Conservation (phyloP, 2,329 filamentous ascomycete genomes). For the Aspergillus luchuensis region DNA sequence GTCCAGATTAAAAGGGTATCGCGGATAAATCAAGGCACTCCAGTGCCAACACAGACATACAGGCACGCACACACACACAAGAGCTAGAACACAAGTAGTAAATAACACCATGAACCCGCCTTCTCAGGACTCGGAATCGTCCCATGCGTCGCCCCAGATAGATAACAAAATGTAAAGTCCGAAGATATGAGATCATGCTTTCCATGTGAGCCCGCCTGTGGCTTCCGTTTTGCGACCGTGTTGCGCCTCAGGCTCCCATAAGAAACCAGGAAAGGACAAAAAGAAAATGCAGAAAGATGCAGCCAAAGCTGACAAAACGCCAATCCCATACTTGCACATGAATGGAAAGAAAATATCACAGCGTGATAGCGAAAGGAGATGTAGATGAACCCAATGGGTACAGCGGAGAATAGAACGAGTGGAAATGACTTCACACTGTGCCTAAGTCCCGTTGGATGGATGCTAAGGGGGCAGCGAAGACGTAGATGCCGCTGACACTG, state of each 20-base stretch:
- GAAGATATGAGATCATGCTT: conserved; percentile 13
- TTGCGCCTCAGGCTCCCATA: conserved; percentile 16
- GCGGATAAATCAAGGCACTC: conserved; percentile 27
- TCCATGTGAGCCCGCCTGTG: conserved; percentile 15
- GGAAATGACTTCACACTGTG: background rate
- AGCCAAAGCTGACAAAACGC: conserved; percentile 20
- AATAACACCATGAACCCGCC: conserved; percentile 4
- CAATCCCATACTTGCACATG: conserved; percentile 25
- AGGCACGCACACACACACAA: background rate
- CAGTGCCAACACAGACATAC: conserved; percentile 19
- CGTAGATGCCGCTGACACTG: conserved; percentile 39
- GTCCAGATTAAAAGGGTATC: conserved; percentile 28
- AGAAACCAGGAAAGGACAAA: conserved; percentile 12
- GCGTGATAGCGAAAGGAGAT: conserved; percentile 7
- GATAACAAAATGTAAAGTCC: conserved; percentile 13
- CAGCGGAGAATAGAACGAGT: background rate
- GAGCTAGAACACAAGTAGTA: conserved; percentile 10
- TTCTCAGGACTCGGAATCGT: background rate
- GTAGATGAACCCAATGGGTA: background rate
- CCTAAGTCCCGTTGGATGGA: background rate
- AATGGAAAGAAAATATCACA: conserved; percentile 11
- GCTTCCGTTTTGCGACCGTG: conserved; percentile 13
- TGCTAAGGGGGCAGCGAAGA: conserved; percentile 30
- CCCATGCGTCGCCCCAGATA: conserved; percentile 10
- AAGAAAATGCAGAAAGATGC: conserved; percentile 15